Evolutionary conservation across 129 eudicot genomes (phyloP).

Genomic region (Helianthus annuus): DNA sequence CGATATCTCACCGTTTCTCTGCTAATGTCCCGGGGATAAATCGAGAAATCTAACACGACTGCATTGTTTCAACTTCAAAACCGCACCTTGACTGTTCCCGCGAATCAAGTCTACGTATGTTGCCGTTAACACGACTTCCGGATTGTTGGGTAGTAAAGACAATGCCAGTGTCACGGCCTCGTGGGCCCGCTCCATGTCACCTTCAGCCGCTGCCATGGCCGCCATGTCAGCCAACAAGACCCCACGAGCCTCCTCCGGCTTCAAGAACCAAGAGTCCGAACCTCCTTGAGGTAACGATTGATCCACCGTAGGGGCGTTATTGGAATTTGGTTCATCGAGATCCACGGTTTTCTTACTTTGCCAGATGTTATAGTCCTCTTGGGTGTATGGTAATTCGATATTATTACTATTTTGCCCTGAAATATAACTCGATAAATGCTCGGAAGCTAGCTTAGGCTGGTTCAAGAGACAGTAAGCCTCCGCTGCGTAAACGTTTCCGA

Average conservation of each 20-base stretch:
- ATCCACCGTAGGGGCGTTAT: constrained; percentile 30
- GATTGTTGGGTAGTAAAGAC: constrained; percentile 48
- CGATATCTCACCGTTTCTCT: constrained; percentile 32
- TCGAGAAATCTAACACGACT: constrained; percentile 62
- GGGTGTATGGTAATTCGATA: constrained; percentile 64
- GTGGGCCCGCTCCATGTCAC: constrained; percentile 72
- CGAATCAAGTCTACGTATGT: constrained; percentile 64
- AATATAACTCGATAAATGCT: constrained; percentile 58
- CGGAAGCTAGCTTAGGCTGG: constrained; percentile 84
- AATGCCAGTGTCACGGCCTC: constrained; percentile 55
- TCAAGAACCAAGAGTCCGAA: constrained; percentile 31
- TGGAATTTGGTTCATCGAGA: constrained; percentile 50
- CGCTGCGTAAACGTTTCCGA: constrained; percentile 79
- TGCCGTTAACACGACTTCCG: constrained; percentile 67
- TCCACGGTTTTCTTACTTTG: constrained; percentile 49
- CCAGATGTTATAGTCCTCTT: constrained; percentile 65
- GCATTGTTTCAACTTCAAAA: constrained; percentile 61
- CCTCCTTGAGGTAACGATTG: constrained; percentile 37
- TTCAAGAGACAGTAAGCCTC: constrained; percentile 83
- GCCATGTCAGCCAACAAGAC: constrained; percentile 68
- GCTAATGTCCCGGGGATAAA: constrained; percentile 47
- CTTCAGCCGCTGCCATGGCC: constrained; percentile 61
- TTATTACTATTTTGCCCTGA: constrained; percentile 36
- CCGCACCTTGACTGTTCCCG: constrained; percentile 62
- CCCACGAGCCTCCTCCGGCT: constrained; percentile 88